Evolutionary conservation across 305 asterid species (phyloP).

Genomic region (Solanum hybrid): DNA sequence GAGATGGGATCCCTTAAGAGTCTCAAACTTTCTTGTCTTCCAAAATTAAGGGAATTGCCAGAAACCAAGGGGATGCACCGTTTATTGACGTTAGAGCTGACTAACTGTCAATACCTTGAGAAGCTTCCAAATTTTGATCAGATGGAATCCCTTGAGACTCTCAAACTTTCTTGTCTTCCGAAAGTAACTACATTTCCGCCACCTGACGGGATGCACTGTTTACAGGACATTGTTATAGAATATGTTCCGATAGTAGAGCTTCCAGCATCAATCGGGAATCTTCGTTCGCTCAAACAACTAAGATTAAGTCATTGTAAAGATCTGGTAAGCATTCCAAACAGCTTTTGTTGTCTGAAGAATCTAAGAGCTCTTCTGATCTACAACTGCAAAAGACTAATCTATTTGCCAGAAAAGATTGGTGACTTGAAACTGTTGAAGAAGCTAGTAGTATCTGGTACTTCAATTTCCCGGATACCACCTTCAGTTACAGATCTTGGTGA

Average conservation of each 20-base stretch:
- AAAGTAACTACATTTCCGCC: not conserved
- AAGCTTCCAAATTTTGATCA: not conserved
- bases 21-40: slow-evolving; percentile 1
- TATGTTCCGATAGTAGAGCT: not conserved
- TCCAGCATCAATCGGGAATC: not conserved
- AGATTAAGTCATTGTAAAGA: not conserved
- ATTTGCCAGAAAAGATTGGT: not conserved
- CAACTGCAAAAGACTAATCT: not conserved
- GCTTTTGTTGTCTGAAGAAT: not conserved
- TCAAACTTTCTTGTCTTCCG: not conserved
- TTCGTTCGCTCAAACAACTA: not conserved
- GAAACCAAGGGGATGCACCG: not conserved
- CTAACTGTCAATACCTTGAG: not conserved
- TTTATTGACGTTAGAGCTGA: slow-evolving; percentile 1
- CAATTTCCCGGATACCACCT: not conserved
- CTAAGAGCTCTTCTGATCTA: not conserved
- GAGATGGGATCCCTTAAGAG: slow-evolving; percentile 2
- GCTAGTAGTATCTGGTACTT: not conserved
- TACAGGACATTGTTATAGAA: not conserved
- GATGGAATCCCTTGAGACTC: slow-evolving; percentile 2
- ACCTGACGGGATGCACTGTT: not conserved
- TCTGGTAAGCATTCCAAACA: not conserved
- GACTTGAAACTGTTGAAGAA: not conserved
- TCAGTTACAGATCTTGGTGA: not conserved
- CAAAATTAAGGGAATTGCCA: not conserved